Evolutionary conservation across 2,329 filamentous ascomycete species (phyloP), one percentile per base, ranked within the genome.

Genomic region (Aspergillus oerlinghausenensis): DNA sequence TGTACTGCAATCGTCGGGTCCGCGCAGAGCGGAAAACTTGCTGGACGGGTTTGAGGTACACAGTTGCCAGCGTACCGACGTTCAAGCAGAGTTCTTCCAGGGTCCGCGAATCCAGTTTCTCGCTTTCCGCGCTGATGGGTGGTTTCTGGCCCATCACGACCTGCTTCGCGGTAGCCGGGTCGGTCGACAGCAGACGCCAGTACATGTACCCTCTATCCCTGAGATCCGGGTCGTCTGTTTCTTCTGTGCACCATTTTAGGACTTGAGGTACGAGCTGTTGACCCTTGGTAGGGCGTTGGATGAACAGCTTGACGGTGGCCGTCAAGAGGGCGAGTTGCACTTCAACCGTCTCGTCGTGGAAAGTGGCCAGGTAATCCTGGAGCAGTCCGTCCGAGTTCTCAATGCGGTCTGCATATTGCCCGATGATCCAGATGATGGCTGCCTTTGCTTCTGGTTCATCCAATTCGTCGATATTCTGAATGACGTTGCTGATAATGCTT

Each of bases 391-490:
- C 94, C 17, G 90, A 94, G 73, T 99, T 97, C 72, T 99, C 94
- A 65, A 99, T 99, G 48, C 94, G 88, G 70, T 95, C 92, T 9
- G 94, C 94, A 68, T 99, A 99, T 73, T 99, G 91, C 2, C 94
- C 94, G 70, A 99, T 99, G 38, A 99, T 94, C 94, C 94, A 99
- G 48, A 99, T 94, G 86, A 99, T 96, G 57, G 94, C 94, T 1
- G 94, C 92, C 73, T 99, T 99, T 49, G 94, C 94, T 75, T 99
- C 94, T 2, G 94, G 93, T 73, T 99, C 94, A 72, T 99, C 94
- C 50, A 99, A 80, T 3, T 92, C 96, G 75, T 99, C 94, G 25
- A 99, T 84, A 67, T 99, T 93, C 72, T 97, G 92, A 76, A 95
- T 97, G 0, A 99, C 82, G 1, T 92, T 95, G 51, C 90, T 88